A percentile compares a stretch with the other conserved stretches of the same genome.
Evolutionary conservation across 208 protist species (phyloP).

Genomic region (Borovskyia barvae): DNA sequence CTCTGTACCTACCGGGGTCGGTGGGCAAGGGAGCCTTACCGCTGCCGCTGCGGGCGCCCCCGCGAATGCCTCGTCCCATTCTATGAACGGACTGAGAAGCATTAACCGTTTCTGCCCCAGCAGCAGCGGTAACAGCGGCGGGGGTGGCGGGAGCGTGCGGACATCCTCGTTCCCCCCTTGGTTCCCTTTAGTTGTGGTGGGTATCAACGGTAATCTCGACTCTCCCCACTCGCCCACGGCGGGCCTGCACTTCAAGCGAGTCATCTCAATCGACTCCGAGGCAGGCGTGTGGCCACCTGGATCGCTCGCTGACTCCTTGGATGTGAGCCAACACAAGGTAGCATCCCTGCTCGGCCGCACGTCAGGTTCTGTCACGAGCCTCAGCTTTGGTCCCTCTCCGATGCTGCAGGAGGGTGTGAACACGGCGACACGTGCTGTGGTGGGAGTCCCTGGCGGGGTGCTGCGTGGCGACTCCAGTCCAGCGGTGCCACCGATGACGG

Average conservation of each 20-base stretch:
- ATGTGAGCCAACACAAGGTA: conserved; percentile 20
- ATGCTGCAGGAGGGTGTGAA: conserved; percentile 1
- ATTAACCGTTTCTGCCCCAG: not conserved
- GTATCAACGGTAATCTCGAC: conserved; percentile 18
- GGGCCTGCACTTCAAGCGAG: conserved; percentile 29
- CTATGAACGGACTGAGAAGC: too few species aligned
- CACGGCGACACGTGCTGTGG: too few species aligned
- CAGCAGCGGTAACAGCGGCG: not conserved
- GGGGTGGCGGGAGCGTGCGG: not conserved
- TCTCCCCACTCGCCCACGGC: conserved; percentile 14
- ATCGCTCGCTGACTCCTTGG: conserved; percentile 23
- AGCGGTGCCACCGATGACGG: not conserved
- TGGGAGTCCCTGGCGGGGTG: too few species aligned
- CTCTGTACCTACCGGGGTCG: not conserved
- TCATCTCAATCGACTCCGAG: conserved; percentile 28
- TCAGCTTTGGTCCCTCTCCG: not conserved
- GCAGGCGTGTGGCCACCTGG: conserved; percentile 17
- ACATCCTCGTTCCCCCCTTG: not conserved
- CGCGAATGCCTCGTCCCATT: too few species aligned
- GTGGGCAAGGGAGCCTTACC: not conserved
- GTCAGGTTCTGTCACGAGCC: conserved; percentile 1
- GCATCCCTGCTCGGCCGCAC: conserved; percentile 1
- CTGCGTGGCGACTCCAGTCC: not conserved
- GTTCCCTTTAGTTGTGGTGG: not conserved
- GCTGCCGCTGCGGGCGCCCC: too few species aligned